Evolutionary conservation across 2,329 filamentous ascomycete genomes (phyloP).

Genomic region (Coniochaeta pulveracea): DNA sequence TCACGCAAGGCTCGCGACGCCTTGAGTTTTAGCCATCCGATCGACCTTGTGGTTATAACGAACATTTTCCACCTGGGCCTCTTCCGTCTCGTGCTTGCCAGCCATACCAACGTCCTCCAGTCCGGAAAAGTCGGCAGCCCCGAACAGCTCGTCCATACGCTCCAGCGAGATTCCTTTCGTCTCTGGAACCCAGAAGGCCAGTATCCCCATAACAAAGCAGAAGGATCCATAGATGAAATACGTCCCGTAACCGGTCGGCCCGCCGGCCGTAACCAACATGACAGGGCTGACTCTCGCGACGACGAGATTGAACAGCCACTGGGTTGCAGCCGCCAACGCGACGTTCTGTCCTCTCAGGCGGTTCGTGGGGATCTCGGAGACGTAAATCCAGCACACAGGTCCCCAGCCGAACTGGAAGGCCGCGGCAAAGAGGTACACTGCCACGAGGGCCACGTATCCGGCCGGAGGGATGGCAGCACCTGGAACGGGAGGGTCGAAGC

Average conservation of each 20-base stretch:
- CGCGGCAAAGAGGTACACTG: conserved; percentile 51
- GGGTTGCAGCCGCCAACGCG: conserved; percentile 46
- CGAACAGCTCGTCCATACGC: conserved; percentile 20
- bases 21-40: too few species aligned
- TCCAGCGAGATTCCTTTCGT: conserved; percentile 36
- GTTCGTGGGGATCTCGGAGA: conserved; percentile 50
- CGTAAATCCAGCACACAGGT: conserved; percentile 47
- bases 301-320: conserved; percentile 56
- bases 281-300: conserved; percentile 48
- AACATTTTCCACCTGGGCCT: background rate
- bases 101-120: conserved; percentile 1
- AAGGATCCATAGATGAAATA: conserved; percentile 49
- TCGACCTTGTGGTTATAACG: too few species aligned
- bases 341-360: conserved; percentile 48
- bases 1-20: too few species aligned
- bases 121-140: conserved; percentile 23
- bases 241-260: conserved; percentile 23
- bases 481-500: conserved; percentile 24
- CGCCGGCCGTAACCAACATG: conserved; percentile 37
- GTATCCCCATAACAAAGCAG: conserved; percentile 43
- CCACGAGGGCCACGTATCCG: conserved; percentile 42
- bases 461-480: conserved; percentile 31
- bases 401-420: conserved; percentile 55
- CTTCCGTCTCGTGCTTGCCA: conserved; percentile 1
- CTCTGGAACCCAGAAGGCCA: conserved; percentile 31